Conservation (phyloP, 345 rosid species). For the Eucalyptus sp. region DNA sequence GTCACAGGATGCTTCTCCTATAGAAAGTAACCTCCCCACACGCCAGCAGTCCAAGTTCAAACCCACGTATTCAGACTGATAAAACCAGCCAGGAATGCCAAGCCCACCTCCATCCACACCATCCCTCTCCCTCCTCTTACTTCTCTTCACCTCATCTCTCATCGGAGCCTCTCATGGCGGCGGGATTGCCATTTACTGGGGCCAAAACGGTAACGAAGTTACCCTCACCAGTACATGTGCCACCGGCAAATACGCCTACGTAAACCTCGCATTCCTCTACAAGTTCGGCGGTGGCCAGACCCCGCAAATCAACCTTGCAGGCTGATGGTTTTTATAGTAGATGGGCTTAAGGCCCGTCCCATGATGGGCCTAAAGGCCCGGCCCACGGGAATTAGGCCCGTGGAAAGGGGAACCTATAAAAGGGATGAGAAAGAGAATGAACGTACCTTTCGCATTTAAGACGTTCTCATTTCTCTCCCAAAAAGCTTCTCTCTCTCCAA, state of each 20-base stretch:
- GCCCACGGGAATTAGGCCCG: too few species aligned
- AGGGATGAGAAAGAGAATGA: too few species aligned
- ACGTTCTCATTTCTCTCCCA: too few species aligned
- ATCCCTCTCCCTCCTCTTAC: not conserved
- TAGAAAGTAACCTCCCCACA: not conserved
- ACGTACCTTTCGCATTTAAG: too few species aligned
- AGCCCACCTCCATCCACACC: not conserved
- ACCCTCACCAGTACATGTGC: conserved; percentile 35
- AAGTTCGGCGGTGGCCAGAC: conserved; percentile 32
- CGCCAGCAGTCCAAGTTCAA: not conserved
- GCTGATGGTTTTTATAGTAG: too few species aligned
- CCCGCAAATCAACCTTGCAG: too few species aligned
- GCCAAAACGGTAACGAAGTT: conserved; percentile 56
- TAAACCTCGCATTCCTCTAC: conserved; percentile 43
- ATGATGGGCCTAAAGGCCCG: too few species aligned
- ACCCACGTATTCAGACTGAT: not conserved
- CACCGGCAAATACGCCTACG: conserved; percentile 25
- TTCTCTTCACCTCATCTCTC: not conserved
- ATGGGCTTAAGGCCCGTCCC: too few species aligned
- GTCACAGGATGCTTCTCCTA: not conserved
- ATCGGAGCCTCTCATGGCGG: not conserved
- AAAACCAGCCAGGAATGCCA: not conserved
- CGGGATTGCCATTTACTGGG: conserved; percentile 30
- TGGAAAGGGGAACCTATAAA: too few species aligned
- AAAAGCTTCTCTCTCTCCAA: too few species aligned